Conservation (phyloP, 176 grass and related monocot genomes). For the Musa schizocarpa region DNA sequence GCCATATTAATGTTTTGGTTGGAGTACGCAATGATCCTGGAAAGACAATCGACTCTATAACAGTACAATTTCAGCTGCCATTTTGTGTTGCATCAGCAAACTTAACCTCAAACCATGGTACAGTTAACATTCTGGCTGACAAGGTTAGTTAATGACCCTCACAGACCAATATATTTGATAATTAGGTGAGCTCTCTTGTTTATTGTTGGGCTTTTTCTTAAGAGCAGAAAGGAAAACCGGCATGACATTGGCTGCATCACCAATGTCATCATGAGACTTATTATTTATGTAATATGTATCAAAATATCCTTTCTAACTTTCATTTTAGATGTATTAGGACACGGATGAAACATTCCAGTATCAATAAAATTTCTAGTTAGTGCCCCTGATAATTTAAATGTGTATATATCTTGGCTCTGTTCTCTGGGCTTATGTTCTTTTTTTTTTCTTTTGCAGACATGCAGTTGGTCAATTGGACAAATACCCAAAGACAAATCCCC, state of each 20-base stretch:
- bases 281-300: not conserved
- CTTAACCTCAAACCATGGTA: conserved; percentile 82
- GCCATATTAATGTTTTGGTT: conserved; percentile 70
- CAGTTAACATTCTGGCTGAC: conserved; percentile 67
- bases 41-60: conserved; percentile 90
- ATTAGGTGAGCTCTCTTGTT: not conserved
- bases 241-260: not conserved
- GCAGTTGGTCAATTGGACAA: conserved; percentile 75
- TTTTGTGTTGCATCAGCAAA: conserved; percentile 73
- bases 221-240: not conserved
- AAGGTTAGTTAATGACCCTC: conserved; percentile 39
- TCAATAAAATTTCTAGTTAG: not conserved
- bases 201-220: not conserved
- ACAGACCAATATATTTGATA: not conserved
- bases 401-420: not conserved
- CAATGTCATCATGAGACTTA: not conserved
- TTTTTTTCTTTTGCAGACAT: conserved; percentile 50
- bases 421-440: conserved; percentile 2
- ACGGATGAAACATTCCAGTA: not conserved
- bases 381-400: not conserved
- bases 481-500: conserved; percentile 93
- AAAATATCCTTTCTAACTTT: not conserved
- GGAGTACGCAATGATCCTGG: conserved; percentile 85
- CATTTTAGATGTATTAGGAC: not conserved
- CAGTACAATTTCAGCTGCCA: conserved; percentile 72